Evolutionary conservation across 805 yeast genomes (phyloP).

Genomic region (Debaryomyces hansenii): DNA sequence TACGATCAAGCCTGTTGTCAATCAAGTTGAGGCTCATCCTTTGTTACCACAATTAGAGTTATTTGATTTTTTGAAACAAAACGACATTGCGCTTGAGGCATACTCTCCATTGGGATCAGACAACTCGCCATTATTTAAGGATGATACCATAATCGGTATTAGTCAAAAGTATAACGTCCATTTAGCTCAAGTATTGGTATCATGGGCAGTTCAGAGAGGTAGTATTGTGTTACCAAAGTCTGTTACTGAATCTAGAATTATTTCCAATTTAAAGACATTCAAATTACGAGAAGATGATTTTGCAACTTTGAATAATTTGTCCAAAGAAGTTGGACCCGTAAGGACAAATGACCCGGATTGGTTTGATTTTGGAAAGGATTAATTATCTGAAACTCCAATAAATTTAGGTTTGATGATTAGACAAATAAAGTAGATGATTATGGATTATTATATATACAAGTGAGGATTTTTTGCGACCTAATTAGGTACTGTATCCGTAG

Average conservation of each 20-base stretch:
- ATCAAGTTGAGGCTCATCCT: conserved; percentile 48
- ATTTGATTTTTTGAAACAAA: conserved; percentile 47
- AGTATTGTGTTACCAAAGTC: conserved; percentile 31
- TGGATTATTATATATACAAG: no score
- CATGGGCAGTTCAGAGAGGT: conserved; percentile 29
- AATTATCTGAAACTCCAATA: background rate
- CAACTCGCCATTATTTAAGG: conserved; percentile 24
- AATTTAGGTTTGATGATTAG: no score
- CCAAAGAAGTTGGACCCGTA: conserved; percentile 19
- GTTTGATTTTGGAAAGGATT: conserved; percentile 15
- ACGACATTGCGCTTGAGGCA: conserved; percentile 31
- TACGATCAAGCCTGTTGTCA: conserved; percentile 46
- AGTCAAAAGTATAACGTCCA: conserved; percentile 21
- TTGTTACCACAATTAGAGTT: conserved; percentile 57
- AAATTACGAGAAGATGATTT: conserved; percentile 26
- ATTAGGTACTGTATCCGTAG: no score
- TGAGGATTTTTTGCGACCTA: no score
- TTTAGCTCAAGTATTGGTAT: conserved; percentile 23
- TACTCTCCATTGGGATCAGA: conserved; percentile 33
- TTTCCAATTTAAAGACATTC: conserved; percentile 26
- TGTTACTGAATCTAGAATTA: conserved; percentile 20
- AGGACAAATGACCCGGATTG: conserved; percentile 20
- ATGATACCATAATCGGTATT: conserved; percentile 15
- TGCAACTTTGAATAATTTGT: conserved; percentile 19
- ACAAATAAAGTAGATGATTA: no score